Base-by-base conservation (phyloP, 1,284 basidiomycete species). In the Pholiota adiposa region DNA sequence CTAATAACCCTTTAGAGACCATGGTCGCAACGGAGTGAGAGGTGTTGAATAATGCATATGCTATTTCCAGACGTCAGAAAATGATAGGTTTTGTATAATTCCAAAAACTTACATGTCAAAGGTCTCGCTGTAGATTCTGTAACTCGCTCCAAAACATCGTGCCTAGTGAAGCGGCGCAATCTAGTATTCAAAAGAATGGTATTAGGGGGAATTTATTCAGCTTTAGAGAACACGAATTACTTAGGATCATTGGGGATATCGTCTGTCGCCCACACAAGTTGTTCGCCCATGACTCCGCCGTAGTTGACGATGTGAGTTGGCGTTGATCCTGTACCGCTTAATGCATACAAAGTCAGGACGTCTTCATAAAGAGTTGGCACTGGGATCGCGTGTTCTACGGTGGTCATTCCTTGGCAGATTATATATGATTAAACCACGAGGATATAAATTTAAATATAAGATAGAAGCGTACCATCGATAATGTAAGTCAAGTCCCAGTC, bases 401-500 rank as follows among this genome's bases (percentile, higher is more conserved):
- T 90, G 0, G 89, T 90, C 89, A 91, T 91, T 14, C 88, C 88
- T 90, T 54, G 29, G 27, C 14, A 58, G 29, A n/a, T n/a, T n/a
- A 19, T 27, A n/a, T 11, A 50, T 5, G 23, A 7, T n/a, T 41
- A 25, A 23, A n/a, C 25, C 27, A 4, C 21, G 7, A 21, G 25
- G n/a, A 41, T 5, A 14, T 9, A 29, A n/a, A 21, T 14, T 18
- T 23, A 18, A 40, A 44, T 4, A 19, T 34, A 44, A 9, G 21
- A 18, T 11, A 57, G n/a, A 27, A 49, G 49, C 75, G 63, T 63
- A 84, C 88, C 89, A 65, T 90, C 89, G 23, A 88, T 73, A 54
- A 91, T 89, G 65, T 90, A 91, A 0, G 89, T 89, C 64, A 85
- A 71, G 65, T 90, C 87, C 89, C 89, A 91, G 63, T 90, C 88